phyloP scores from a whole-genome alignment of 352 stramenopile genomes.

The Globisporangium mamillatum region DNA sequence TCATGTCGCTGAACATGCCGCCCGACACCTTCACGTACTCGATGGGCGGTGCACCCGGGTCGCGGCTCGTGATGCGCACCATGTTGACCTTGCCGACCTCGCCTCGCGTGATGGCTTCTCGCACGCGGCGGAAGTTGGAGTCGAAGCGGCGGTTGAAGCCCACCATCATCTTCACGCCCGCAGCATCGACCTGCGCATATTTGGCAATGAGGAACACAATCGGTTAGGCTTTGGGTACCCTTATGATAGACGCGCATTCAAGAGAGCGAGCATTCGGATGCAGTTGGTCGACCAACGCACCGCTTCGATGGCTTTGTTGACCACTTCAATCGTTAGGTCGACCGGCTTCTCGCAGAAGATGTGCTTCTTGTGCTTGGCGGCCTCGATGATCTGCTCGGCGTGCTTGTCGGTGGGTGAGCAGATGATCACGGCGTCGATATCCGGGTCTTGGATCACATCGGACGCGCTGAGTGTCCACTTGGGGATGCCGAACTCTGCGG shows the following conservation, averaged over 20 bases:
- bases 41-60: no score
- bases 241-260: no score
- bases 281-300: no score
- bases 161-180: constrained; percentile 94
- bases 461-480: constrained; percentile 73
- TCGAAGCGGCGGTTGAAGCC: constrained; percentile 93
- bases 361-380: constrained; percentile 90
- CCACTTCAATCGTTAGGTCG: no score
- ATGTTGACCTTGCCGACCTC: constrained; percentile 91
- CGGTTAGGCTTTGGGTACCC: no score
- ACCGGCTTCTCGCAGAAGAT: constrained; percentile 15
- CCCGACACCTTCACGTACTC: no score
- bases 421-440: constrained; percentile 95
- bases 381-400: constrained; percentile 94
- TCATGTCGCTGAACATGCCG: no score
- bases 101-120: constrained; percentile 70
- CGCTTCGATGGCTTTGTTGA: no score
- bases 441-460: constrained; percentile 91
- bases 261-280: no score
- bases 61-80: constrained; percentile 17
- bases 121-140: constrained; percentile 91
- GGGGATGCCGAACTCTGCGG: constrained; percentile 43
- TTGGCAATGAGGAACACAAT: no score
- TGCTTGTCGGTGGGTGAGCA: constrained; percentile 93
- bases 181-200: constrained; percentile 18